These are phyloP conservation scores for Eucalyptus coolabah DNA, from an alignment of 345 rosid species.

Conservation along the genomic window DNA sequence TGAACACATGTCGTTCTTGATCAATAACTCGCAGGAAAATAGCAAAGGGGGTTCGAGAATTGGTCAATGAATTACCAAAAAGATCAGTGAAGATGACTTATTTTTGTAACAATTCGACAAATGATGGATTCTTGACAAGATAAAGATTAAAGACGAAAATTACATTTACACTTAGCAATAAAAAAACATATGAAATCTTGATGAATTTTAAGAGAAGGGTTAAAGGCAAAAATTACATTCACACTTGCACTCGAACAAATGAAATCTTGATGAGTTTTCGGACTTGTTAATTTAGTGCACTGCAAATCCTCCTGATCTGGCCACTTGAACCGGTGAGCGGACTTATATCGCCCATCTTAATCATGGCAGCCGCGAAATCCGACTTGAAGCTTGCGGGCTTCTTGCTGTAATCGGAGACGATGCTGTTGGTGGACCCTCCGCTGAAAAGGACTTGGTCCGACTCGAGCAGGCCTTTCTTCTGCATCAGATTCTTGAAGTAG, in stretches of 20 bases:
- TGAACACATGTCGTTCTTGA: background rate
- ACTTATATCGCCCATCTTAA: background rate
- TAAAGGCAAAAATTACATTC: background rate
- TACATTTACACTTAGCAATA: too few relatives aligned
- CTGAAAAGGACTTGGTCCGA: conserved; percentile 34
- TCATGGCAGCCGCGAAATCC: background rate
- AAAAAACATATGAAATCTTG: background rate
- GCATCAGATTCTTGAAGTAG: conserved; percentile 36
- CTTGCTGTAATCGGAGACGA: conserved; percentile 27
- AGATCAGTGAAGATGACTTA: background rate
- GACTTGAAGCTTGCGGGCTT: conserved; percentile 12
- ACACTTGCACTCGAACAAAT: too few relatives aligned
- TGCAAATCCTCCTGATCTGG: background rate
- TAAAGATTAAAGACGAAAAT: background rate
- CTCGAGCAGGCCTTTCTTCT: conserved; percentile 39
- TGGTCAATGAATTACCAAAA: background rate
- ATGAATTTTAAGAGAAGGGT: background rate
- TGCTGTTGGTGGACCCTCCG: conserved; percentile 29
- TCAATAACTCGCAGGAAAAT: background rate
- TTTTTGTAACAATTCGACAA: background rate
- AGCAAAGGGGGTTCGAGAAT: background rate
- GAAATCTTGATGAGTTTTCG: background rate
- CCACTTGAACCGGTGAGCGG: background rate
- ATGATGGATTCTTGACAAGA: background rate
- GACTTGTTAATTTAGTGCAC: background rate